Percentiles rank a stretch among this genome's conserved stretches.
phyloP scores from a whole-genome alignment of 495 filamentous ascomycete species.

The Beverwykella pulmonaria region DNA sequence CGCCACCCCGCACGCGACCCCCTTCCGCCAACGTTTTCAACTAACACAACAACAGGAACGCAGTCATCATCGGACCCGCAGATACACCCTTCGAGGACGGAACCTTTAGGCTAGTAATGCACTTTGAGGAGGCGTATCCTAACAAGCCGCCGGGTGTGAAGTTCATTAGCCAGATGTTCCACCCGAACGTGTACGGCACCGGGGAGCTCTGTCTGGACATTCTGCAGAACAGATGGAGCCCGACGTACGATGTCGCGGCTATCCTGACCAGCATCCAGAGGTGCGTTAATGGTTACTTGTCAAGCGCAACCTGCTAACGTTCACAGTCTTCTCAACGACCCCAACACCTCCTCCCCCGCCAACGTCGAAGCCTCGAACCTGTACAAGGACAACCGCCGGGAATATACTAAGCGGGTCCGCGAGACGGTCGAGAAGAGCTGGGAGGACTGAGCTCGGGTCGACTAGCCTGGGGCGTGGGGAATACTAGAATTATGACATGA shows the following conservation, averaged over 20 bases:
- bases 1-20: constrained; percentile 22
- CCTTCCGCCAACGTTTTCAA: constrained; percentile 11
- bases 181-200: constrained; percentile 96
- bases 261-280: constrained; percentile 98
- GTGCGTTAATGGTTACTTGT: constrained; percentile 49
- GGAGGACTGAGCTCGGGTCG: constrained; percentile 60
- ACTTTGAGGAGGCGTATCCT: constrained; percentile 97
- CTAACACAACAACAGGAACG: constrained; percentile 69
- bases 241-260: constrained; percentile 96
- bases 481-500: not conserved
- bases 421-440: constrained; percentile 99
- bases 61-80: constrained; percentile 95
- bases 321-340: constrained; percentile 89
- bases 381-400: constrained; percentile 96
- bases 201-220: constrained; percentile 97
- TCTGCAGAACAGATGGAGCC: constrained; percentile 97
- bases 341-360: constrained; percentile 94
- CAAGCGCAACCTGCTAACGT: constrained; percentile 6
- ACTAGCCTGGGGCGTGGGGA: not conserved
- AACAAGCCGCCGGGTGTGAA: constrained; percentile 98
- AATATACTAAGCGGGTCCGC: constrained; percentile 91
- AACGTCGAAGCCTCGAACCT: constrained; percentile 98
- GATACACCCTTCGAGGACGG: constrained; percentile 99
- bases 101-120: constrained; percentile 96
- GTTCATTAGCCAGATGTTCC: constrained; percentile 99